These are phyloP conservation scores for Pterocarpus macrocarpus DNA, from an alignment of 306 rosid species.

Conservation along the genomic window DNA sequence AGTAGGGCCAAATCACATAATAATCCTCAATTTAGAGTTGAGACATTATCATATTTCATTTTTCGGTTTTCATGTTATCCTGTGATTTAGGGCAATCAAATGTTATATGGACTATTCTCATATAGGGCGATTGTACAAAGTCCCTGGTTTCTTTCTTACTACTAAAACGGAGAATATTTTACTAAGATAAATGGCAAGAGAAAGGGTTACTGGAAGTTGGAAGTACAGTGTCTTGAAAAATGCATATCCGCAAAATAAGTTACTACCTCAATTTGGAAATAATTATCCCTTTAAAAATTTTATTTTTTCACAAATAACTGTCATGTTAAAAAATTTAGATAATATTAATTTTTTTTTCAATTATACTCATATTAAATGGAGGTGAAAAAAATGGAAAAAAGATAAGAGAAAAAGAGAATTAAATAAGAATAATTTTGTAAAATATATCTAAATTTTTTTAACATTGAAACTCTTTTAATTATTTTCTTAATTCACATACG, in stretches of 20 bases:
- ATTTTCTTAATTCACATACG: no score
- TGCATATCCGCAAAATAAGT: neutral
- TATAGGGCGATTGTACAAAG: neutral
- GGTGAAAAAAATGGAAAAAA: no score
- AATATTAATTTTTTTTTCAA: no score
- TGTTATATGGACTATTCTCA: neutral
- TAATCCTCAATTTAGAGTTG: slow-evolving; percentile 30
- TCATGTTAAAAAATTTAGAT: no score
- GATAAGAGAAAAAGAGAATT: no score
- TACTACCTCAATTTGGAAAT: no score
- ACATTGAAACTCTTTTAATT: no score
- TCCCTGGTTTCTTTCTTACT: neutral
- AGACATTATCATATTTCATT: neutral
- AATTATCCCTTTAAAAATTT: no score
- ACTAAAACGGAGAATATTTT: neutral
- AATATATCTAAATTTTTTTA: no score
- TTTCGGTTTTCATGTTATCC: slow-evolving; percentile 20
- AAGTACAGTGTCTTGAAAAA: neutral
- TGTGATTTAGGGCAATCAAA: slow-evolving; percentile 19
- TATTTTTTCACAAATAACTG: no score
- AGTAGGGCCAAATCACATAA: slow-evolving; percentile 39
- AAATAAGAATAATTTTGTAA: no score
- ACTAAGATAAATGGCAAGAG: neutral
- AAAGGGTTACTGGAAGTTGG: neutral
- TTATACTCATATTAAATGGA: no score